A percentile compares a stretch with the other conserved stretches of the same genome.
phyloP scores from a whole-genome alignment of 495 filamentous ascomycete species.

The Pyrenopolyporus hunteri region DNA sequence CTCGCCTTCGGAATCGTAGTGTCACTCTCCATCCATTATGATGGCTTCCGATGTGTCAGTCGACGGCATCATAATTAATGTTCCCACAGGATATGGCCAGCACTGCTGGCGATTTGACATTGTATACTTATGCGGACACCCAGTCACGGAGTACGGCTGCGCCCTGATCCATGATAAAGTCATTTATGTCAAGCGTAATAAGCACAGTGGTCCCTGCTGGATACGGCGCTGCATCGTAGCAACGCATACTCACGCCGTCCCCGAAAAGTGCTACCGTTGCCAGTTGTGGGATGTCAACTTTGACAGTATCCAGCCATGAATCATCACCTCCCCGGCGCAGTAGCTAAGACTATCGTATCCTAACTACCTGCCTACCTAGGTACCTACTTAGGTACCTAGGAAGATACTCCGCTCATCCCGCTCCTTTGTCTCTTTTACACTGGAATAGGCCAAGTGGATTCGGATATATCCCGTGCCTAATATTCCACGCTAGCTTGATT shows the following conservation, averaged over 20 bases:
- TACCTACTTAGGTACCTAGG: too few relatives aligned
- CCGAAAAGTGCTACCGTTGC: constrained; percentile 10
- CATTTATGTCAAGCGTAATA: constrained; percentile 14
- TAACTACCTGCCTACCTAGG: too few relatives aligned
- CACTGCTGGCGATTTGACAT: constrained; percentile 4
- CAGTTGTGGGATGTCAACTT: not conserved
- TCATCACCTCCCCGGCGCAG: not conserved
- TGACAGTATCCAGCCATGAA: not conserved
- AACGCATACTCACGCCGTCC: not conserved
- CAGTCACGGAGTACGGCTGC: not conserved
- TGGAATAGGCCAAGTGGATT: too few relatives aligned
- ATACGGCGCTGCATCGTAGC: not conserved
- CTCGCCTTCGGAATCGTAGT: not conserved
- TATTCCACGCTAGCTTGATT: too few relatives aligned
- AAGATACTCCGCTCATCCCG: too few relatives aligned
- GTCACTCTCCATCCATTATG: not conserved
- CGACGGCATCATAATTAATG: not conserved
- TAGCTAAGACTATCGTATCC: too few relatives aligned
- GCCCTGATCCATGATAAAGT: constrained; percentile 1
- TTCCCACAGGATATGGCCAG: not conserved
- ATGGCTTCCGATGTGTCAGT: not conserved
- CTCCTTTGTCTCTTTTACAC: too few relatives aligned
- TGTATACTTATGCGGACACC: constrained; percentile 5
- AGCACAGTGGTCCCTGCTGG: constrained; percentile 19
- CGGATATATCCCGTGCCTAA: too few relatives aligned